These are phyloP conservation scores for Phialophora expanda DNA, from an alignment of 2,329 filamentous ascomycete genomes.

Conservation along the genomic window DNA sequence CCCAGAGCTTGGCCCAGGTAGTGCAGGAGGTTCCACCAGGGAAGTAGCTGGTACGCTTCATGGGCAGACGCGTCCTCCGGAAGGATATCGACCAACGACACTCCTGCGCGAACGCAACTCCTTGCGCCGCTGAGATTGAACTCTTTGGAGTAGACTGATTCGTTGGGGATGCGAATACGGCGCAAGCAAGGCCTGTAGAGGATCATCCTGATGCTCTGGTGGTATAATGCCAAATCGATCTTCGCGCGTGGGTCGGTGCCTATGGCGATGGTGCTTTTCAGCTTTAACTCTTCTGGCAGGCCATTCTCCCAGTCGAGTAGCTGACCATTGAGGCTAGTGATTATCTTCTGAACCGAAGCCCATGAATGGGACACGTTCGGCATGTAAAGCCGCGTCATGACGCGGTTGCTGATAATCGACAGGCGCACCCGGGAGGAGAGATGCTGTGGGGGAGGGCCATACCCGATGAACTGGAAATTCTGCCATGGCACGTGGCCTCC, in stretches of 20 bases:
- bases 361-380: slow-evolving; percentile 26
- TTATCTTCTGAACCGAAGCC: slow-evolving; percentile 28
- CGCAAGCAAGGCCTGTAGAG: not conserved
- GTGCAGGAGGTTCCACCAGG: slow-evolving; percentile 10
- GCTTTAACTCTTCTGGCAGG: slow-evolving; percentile 7
- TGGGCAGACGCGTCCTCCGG: slow-evolving; percentile 9
- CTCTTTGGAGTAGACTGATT: not conserved
- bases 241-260: not conserved
- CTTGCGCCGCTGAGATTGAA: not conserved
- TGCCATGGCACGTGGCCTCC: slow-evolving; percentile 27
- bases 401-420: slow-evolving; percentile 31
- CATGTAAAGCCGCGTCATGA: slow-evolving; percentile 27
- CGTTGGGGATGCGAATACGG: not conserved
- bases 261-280: not conserved
- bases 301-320: slow-evolving; percentile 27
- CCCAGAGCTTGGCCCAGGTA: not conserved
- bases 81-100: not conserved
- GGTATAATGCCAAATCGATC: not conserved
- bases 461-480: slow-evolving; percentile 27
- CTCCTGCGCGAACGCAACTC: not conserved
- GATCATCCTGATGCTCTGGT: not conserved
- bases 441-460: slow-evolving; percentile 16
- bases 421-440: slow-evolving; percentile 25
- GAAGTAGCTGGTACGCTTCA: slow-evolving; percentile 6
- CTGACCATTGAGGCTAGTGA: slow-evolving; percentile 29